phyloP scores from a whole-genome alignment of 2,329 filamentous ascomycete genomes.

The Colletotrichum agaves region DNA sequence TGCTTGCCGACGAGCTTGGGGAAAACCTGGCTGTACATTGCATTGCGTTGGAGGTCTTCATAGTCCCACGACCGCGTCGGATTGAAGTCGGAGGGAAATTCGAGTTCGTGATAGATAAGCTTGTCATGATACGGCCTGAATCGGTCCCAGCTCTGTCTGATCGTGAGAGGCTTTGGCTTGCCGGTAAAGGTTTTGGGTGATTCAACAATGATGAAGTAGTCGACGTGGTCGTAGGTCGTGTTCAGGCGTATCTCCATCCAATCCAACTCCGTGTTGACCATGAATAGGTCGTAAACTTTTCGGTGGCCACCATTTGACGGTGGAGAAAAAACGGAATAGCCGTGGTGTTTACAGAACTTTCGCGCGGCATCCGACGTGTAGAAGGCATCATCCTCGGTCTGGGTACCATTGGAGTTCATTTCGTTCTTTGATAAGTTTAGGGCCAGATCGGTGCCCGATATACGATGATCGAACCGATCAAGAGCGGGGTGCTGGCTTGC shows the following conservation, averaged over 20 bases:
- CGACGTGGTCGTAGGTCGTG: conserved; percentile 66
- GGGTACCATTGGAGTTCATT: conserved; percentile 8
- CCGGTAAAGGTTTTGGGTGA: conserved; percentile 68
- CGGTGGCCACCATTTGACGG: conserved; percentile 45
- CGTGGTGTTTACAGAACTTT: conserved; percentile 47
- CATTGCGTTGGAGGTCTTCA: conserved; percentile 65
- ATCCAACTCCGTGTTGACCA: conserved; percentile 72
- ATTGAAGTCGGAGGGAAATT: conserved; percentile 24
- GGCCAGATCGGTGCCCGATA: conserved; percentile 25
- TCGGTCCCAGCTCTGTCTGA: conserved; percentile 63
- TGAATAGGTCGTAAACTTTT: conserved; percentile 70
- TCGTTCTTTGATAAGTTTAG: conserved; percentile 26
- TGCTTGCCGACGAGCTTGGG: conserved; percentile 54
- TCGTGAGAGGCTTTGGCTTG: conserved; percentile 62
- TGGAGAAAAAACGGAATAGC: conserved; percentile 46
- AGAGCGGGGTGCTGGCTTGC: conserved; percentile 31
- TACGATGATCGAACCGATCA: conserved; percentile 34
- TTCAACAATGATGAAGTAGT: conserved; percentile 75
- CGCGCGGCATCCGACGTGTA: conserved; percentile 45
- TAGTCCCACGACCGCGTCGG: conserved; percentile 56
- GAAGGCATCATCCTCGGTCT: conserved; percentile 36
- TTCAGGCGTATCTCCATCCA: conserved; percentile 73
- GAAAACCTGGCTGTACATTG: conserved; percentile 68
- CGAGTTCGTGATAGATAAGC: conserved; percentile 64
- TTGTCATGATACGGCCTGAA: conserved; percentile 66